Evolutionary conservation across 352 stramenopile species (phyloP).

Genomic region (Phytophthora capsici): DNA sequence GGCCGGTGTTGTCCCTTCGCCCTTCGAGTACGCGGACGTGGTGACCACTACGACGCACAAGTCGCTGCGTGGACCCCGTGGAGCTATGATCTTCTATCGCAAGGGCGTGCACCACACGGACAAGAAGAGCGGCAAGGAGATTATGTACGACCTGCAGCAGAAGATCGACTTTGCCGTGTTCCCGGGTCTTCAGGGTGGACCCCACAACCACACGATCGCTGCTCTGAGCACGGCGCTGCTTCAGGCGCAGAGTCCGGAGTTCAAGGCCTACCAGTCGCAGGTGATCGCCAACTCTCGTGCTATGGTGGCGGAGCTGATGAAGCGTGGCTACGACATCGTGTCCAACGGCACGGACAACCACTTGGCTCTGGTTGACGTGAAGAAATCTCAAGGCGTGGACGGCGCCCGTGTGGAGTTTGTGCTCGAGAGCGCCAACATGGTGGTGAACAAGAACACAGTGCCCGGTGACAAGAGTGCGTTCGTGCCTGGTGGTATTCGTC

Average conservation of each 20-base stretch:
- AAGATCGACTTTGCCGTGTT: constrained; percentile 99
- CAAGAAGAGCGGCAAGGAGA: constrained; percentile 95
- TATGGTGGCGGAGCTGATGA: constrained; percentile 89
- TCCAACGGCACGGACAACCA: constrained; percentile 99
- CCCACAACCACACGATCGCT: constrained; percentile 99
- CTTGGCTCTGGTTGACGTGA: constrained; percentile 97
- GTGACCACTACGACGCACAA: constrained; percentile 99
- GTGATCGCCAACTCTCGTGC: constrained; percentile 92
- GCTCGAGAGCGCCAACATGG: constrained; percentile 97
- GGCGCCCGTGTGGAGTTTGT: constrained; percentile 96
- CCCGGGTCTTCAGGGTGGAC: constrained; percentile 97
- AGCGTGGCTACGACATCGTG: constrained; percentile 95
- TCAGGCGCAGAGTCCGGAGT: constrained; percentile 95
- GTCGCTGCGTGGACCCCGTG: constrained; percentile 97
- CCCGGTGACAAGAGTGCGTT: constrained; percentile 97
- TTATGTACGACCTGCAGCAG: constrained; percentile 96
- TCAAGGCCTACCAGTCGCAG: constrained; percentile 98
- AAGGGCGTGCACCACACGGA: constrained; percentile 94
- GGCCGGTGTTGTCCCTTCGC: constrained; percentile 95
- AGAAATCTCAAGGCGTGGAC: constrained; percentile 93
- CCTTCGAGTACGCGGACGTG: constrained; percentile 98
- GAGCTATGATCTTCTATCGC: constrained; percentile 99
- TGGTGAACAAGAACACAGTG: constrained; percentile 99
- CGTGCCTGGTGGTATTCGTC: constrained; percentile 96
- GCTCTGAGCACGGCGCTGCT: constrained; percentile 97